A percentile compares a stretch with the other conserved stretches of the same genome.
phyloP scores from a whole-genome alignment of 1,284 basidiomycete genomes.

The Trichosporon sp. region DNA sequence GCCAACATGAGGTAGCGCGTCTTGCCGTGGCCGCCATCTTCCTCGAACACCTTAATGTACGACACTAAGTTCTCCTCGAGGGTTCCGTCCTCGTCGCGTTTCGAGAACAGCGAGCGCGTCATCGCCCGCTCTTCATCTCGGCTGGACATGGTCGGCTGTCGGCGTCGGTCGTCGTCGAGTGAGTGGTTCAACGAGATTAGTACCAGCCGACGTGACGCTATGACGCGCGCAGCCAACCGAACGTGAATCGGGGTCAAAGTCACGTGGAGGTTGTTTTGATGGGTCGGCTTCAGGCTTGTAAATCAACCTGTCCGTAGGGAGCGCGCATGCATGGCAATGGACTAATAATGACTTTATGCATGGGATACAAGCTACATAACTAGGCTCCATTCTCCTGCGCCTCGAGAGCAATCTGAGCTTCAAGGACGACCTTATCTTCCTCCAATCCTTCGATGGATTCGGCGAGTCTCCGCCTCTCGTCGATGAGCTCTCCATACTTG shows the following conservation, averaged over 20 bases:
- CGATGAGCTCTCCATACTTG: slow-evolving; percentile 77
- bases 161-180: background rate
- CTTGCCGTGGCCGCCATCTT: slow-evolving; percentile 67
- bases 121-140: slow-evolving; percentile 58
- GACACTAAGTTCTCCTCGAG: slow-evolving; percentile 77
- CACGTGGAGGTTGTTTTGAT: slow-evolving; percentile 14
- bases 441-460: slow-evolving; percentile 62
- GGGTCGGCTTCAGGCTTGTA: background rate
- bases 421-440: slow-evolving; percentile 54
- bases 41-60: slow-evolving; percentile 87
- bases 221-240: slow-evolving; percentile 13
- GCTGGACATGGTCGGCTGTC: background rate
- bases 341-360: background rate
- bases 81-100: slow-evolving; percentile 63
- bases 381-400: slow-evolving; percentile 39
- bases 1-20: slow-evolving; percentile 83
- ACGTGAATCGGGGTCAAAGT: slow-evolving; percentile 12
- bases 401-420: slow-evolving; percentile 54
- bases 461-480: slow-evolving; percentile 68
- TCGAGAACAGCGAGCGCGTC: slow-evolving; percentile 77
- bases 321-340: background rate
- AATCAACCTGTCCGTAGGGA: background rate
- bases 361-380: background rate
- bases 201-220: background rate
- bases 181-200: background rate